Evolutionary conservation across 139 green algal species (phyloP), one percentile per base, ranked within the genome.

Genomic region (Micromonas commoda): DNA sequence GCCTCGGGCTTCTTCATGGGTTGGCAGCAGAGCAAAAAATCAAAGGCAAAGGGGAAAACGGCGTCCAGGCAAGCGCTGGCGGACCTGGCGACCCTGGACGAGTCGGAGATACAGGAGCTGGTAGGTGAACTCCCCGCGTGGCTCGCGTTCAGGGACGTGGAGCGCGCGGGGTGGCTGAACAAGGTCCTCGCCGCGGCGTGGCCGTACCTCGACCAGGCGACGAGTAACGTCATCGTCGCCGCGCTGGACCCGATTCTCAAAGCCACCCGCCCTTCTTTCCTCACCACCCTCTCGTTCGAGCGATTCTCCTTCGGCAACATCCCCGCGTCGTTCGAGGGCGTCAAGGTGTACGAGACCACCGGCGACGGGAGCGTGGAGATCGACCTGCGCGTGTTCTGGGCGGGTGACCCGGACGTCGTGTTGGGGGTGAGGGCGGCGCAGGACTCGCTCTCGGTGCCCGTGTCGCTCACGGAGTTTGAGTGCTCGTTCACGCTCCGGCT

Each of bases 341-440:
- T 78, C 2, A 78, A 78, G n/a, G 71, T 78, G 9, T 78, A 78
- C n/a, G 71, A 78, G 20, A 64, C 70, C 35, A n/a, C 13, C 2
- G 35, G 20, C 16, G 51, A 39, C 6, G 71, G 51, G 4, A 28
- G 29, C 31, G 45, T 78, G 26, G 71, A 78, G 29, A 68, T 68
- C n/a, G 71, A 78, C 60, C 53, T 78, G 31, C 31, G 54, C 3
- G 51, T 78, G 16, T 67, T 78, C 39, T 78, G 71, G 71, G 71
- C 71, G 24, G 71, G 71, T n/a, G 71, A 78, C 51, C 71, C 71
- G 32, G 51, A 78, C 23, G 71, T 78, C 29, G 51, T 78, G 29
- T 34, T 78, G 23, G 45, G 45, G 16, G 29, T 78, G 31, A 6
- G 71, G 31, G 54, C 71, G 2, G 71, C 71, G 23, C 29, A 68